Percentiles rank a stretch among this genome's conserved stretches.
These are phyloP conservation scores for Chaetomiaceae sp. DNA, from an alignment of 2,329 filamentous ascomycete species.

Conservation along the genomic window DNA sequence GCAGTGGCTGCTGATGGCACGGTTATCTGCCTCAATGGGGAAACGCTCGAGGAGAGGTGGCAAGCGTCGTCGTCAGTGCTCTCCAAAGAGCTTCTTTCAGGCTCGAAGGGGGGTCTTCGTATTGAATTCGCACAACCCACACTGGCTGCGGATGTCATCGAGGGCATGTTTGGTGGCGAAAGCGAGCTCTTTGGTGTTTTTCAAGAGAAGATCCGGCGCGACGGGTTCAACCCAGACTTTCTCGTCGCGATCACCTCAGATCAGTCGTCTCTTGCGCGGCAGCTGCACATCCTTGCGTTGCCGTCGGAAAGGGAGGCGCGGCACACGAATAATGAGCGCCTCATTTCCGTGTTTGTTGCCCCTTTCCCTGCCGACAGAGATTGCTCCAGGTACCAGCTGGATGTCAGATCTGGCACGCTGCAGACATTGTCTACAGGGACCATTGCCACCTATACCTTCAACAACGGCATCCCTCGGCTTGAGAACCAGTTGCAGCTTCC, in stretches of 20 bases:
- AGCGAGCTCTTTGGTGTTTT: conserved; percentile 50
- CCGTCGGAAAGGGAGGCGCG: conserved; percentile 18
- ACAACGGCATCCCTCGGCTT: conserved; percentile 55
- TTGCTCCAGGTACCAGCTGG: conserved; percentile 37
- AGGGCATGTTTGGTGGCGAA: conserved; percentile 53
- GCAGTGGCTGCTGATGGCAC: conserved; percentile 58
- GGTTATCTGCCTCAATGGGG: conserved; percentile 56
- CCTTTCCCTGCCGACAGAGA: conserved; percentile 19
- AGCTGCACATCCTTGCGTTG: conserved; percentile 35
- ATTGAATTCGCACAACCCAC: conserved; percentile 49
- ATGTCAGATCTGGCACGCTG: conserved; percentile 60
- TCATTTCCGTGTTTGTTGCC: conserved; percentile 27
- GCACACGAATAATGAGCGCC: conserved; percentile 14
- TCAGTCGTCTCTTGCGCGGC: conserved; percentile 27
- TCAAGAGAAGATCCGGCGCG: conserved; percentile 42
- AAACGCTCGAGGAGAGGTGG: conserved; percentile 48
- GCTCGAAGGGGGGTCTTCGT: conserved; percentile 34
- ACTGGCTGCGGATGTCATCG: conserved; percentile 45
- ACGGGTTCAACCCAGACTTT: conserved; percentile 47
- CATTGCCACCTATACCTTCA: conserved; percentile 59
- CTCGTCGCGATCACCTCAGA: conserved; percentile 47
- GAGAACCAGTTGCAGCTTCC: conserved; percentile 50
- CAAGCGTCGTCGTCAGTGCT: conserved; percentile 41
- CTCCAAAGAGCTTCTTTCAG: conserved; percentile 37
- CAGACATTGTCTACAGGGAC: conserved; percentile 52